A percentile compares a stretch with the other conserved stretches of the same genome.
Evolutionary conservation across 1,139 yeast species (phyloP).

Genomic region (Spencermartinsiella ligniputridi): DNA sequence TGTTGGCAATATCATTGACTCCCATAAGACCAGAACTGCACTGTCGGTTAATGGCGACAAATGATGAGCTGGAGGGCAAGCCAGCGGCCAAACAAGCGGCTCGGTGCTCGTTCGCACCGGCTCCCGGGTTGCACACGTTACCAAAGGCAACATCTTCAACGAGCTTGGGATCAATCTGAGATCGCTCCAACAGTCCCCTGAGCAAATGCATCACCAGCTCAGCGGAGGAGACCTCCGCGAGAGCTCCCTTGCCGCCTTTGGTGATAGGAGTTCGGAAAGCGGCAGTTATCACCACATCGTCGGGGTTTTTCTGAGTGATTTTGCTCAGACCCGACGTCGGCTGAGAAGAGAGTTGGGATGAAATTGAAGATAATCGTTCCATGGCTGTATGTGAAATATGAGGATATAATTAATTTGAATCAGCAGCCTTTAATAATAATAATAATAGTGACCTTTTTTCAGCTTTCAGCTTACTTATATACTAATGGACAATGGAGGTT

Average conservation of each 20-base stretch:
- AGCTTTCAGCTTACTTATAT: too few relatives aligned
- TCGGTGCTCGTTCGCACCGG: slow-evolving; percentile 85
- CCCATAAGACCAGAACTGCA: slow-evolving; percentile 95
- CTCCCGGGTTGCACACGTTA: slow-evolving; percentile 83
- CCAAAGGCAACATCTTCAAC: slow-evolving; percentile 86
- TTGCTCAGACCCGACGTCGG: slow-evolving; percentile 30
- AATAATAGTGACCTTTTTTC: too few relatives aligned
- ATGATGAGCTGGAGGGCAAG: slow-evolving; percentile 64
- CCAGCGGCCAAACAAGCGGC: slow-evolving; percentile 80
- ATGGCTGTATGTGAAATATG: too few relatives aligned
- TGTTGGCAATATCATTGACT: slow-evolving; percentile 81
- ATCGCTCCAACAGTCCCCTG: slow-evolving; percentile 53
- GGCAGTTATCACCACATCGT: slow-evolving; percentile 80
- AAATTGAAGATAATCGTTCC: slow-evolving; percentile 33
- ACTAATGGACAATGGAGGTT: too few relatives aligned
- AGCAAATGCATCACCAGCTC: slow-evolving; percentile 65
- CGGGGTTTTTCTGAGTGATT: slow-evolving; percentile 60
- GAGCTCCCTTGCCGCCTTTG: slow-evolving; percentile 78
- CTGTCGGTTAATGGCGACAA: slow-evolving; percentile 83
- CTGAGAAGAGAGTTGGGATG: slow-evolving; percentile 31
- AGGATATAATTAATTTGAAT: too few relatives aligned
- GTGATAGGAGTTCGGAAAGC: slow-evolving; percentile 90
- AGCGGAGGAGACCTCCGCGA: slow-evolving; percentile 72
- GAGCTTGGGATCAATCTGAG: slow-evolving; percentile 56
- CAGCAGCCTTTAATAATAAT: too few relatives aligned